Base-by-base conservation (phyloP, 129 eudicot species). In the Gnaphalium uliginosum region DNA sequence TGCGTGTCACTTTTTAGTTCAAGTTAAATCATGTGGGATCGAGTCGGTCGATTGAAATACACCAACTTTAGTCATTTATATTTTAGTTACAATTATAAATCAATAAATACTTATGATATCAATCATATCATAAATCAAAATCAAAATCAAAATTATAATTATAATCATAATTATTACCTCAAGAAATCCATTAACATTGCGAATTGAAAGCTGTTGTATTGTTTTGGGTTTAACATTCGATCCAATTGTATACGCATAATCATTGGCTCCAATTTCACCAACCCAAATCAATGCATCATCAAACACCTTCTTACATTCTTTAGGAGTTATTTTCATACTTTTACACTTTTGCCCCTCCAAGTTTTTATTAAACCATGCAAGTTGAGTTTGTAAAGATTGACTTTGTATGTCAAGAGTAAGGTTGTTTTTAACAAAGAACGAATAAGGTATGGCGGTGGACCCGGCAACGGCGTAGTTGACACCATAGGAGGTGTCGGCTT, bases 261-360 rank as follows among this genome's bases (percentile, higher is more conserved):
- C 98, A 82, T 93, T 93, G 9, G 96, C 98, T 23, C 98, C 98
- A 82, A 93, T 90, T 51, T 93, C 98, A 39, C 98, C 98, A 30
- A 88, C 97, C 98, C 98, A 93, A 76, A 93, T 70, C 85, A 93
- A 77, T 2, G 98, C 90, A 69, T 93, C 92, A 68, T 79, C 76
- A 75, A 90, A 85, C 43, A 81, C 83, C 17, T 71, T 81, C 68
- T 74, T 79, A 66, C 96, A 92, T 79, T 79, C 79, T 11, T 57
- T 60, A 1, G 86, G 82, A 26, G 88, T 81, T 32, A 9, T 39
- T 7, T 43, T 62, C 1, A 30, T 37, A 19, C 75, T 77, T 56
- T 46, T 71, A 71, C 97, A 88, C 70, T 87, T 87, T 70, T 85
- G 78, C 35, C 70, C 69, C 63, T 68, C 85, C 76, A 86, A 24